Evolutionary conservation across 768 basidiomycete genomes (phyloP), one percentile per base, ranked within the genome.

Genomic region (Lentinula lateritia): DNA sequence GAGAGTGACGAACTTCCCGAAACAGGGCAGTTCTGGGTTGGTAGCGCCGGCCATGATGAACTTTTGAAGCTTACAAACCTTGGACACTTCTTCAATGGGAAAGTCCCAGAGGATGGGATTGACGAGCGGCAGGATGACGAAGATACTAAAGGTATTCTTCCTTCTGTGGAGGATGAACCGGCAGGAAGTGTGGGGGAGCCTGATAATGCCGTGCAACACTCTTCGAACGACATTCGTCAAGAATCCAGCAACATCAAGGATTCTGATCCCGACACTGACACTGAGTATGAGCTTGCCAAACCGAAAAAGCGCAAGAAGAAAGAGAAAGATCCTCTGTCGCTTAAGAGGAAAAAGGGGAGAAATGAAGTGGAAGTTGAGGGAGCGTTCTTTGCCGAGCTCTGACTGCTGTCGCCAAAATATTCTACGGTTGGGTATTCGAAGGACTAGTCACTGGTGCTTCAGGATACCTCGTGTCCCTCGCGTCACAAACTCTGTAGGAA

Each of bases 1-100:
- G 41, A 35, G 16, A 42, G 61, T 41, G 43, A 48, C 10, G 20
- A 48, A 8, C 9, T 9, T 9, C 2, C 43, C 0, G 18, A 55
- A 56, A 60, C 65, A 52, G 65, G 70, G 61, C 80, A 82, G 20
- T 87, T 87, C 76, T 97, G 95, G 93, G 82, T 94, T n/a, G 95
- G 88, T 20, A 95, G 93, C 71, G 92, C 86, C 28, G 92, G 93
- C 35, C 95, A 98, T 66, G 95, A 98, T 63, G 92, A 96, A 61
- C 78, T 83, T 7, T 69, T 97, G 65, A 89, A 88, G 69, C 74
- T 98, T 75, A 95, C 93, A 32, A 90, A 96, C 73, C 76, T 98
- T 53, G 85, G 81, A 66, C 88, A 84, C 39, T 83, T 93, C 52
- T 89, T 96, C 66, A 72, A 69, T 38, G 73, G 74, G 23, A 53